phyloP scores from a whole-genome alignment of 768 basidiomycete species.

The Kwoniella europaea region DNA sequence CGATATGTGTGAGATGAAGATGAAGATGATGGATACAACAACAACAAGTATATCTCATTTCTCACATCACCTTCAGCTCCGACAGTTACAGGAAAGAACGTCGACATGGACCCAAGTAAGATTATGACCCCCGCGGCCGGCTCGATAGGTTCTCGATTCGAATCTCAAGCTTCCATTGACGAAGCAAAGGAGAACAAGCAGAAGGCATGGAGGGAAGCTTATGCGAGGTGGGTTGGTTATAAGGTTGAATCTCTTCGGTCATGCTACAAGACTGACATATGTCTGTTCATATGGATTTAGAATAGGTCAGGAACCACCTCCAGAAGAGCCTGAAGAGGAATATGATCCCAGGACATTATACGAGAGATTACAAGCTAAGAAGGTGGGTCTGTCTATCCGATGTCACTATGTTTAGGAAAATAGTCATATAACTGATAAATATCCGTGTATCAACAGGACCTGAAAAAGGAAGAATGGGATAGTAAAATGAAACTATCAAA shows the following conservation, averaged over 20 bases:
- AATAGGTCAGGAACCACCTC: constrained; percentile 59
- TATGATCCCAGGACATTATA: constrained; percentile 51
- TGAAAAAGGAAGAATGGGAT: constrained; percentile 60
- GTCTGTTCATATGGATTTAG: constrained; percentile 25
- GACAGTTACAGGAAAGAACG: not conserved
- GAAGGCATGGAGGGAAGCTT: constrained; percentile 60
- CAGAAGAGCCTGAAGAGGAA: constrained; percentile 50
- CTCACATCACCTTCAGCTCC: not conserved
- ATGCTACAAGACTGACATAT: constrained; percentile 6
- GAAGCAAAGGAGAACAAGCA: constrained; percentile 54
- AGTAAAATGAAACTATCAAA: constrained; percentile 60
- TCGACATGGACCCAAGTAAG: constrained; percentile 30
- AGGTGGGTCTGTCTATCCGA: constrained; percentile 34
- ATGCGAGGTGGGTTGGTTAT: constrained; percentile 51
- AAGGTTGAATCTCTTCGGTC: not conserved
- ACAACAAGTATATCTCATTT: not conserved
- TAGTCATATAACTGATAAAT: not conserved
- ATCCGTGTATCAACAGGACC: constrained; percentile 34
- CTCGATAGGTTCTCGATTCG: constrained; percentile 57
- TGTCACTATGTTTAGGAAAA: no score
- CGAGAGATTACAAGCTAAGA: constrained; percentile 56
- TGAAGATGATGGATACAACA: no score
- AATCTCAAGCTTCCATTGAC: constrained; percentile 57
- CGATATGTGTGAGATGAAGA: no score
- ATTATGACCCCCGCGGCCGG: constrained; percentile 29